phyloP scores from a whole-genome alignment of 192 early-diverging fungal species.

The Backusella australiensis region DNA sequence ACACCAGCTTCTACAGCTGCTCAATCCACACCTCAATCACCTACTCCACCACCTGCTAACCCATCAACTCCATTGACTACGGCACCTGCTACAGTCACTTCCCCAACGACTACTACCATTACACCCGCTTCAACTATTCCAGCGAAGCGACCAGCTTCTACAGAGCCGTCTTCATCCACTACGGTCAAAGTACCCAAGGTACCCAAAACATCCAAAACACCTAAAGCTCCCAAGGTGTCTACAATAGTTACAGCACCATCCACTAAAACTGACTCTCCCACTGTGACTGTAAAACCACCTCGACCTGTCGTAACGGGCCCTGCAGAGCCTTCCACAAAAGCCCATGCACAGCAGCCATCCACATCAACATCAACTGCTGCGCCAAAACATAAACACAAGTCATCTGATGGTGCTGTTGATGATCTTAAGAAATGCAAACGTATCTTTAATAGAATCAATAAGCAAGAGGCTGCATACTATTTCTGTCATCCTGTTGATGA shows the following conservation, averaged over 20 bases:
- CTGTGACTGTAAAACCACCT: slow-evolving; percentile 5
- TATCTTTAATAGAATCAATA: slow-evolving; percentile 41
- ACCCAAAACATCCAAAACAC: slow-evolving; percentile 10
- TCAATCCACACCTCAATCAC: neutral
- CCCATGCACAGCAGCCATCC: neutral
- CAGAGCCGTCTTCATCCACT: neutral
- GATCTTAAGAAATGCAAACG: slow-evolving; percentile 36
- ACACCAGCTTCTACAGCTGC: neutral
- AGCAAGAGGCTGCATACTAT: slow-evolving; percentile 50
- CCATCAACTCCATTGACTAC: slow-evolving; percentile 41
- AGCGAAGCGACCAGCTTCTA: neutral
- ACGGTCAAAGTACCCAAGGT: slow-evolving; percentile 26
- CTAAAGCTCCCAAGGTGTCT: slow-evolving; percentile 22
- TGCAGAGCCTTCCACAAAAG: neutral
- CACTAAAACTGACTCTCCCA: slow-evolving; percentile 17
- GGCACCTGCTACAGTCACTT: slow-evolving; percentile 13
- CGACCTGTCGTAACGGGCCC: neutral
- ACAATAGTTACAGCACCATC: slow-evolving; percentile 17
- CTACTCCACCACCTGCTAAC: slow-evolving; percentile 24
- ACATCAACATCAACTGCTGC: neutral
- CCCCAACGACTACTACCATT: slow-evolving; percentile 25
- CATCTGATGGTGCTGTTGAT: slow-evolving; percentile 24
- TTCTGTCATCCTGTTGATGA: slow-evolving; percentile 65
- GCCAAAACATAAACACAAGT: slow-evolving; percentile 9
- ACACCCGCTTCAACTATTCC: neutral